Evolutionary conservation across 768 basidiomycete species (phyloP).

Genomic region (Pulveroboletus sp.): DNA sequence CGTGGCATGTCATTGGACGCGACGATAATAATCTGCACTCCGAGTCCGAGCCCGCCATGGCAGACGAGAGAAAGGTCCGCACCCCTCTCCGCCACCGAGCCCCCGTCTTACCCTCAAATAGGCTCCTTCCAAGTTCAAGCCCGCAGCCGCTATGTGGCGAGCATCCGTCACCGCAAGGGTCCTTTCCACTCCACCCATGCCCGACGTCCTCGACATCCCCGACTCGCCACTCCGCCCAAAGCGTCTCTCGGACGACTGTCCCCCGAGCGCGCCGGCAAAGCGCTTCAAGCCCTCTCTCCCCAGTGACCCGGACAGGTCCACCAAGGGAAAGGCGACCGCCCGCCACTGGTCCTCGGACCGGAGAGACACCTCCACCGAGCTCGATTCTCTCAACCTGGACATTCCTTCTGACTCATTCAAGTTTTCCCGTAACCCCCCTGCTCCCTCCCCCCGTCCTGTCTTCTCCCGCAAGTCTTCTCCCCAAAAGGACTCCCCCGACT

Average conservation of each 20-base stretch:
- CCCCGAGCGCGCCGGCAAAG: slow-evolving; percentile 22
- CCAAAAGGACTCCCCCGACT: slow-evolving; percentile 3
- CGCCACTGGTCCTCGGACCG: slow-evolving; percentile 18
- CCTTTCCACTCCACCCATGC: slow-evolving; percentile 4
- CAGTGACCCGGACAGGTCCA: slow-evolving; percentile 21
- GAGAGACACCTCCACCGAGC: slow-evolving; percentile 15
- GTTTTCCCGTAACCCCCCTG: slow-evolving; percentile 6
- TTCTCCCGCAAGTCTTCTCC: slow-evolving; percentile 7
- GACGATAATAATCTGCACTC: no score
- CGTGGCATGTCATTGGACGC: no score
- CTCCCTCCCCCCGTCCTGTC: slow-evolving; percentile 1
- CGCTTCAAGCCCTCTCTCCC: slow-evolving; percentile 28
- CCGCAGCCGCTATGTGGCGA: slow-evolving; percentile 20
- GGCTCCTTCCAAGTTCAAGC: slow-evolving; percentile 44
- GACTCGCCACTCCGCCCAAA: slow-evolving; percentile 25
- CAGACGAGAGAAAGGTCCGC: no score
- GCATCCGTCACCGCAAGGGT: slow-evolving; percentile 32
- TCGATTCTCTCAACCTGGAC: slow-evolving; percentile 23
- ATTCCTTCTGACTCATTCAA: slow-evolving; percentile 19
- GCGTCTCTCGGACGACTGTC: slow-evolving; percentile 28
- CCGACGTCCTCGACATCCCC: slow-evolving; percentile 18
- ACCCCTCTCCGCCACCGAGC: no score
- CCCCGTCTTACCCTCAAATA: no score
- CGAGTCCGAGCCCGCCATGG: no score
- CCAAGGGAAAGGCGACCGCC: slow-evolving; percentile 3